Evolutionary conservation across 257 asterid genomes (phyloP), one percentile per base, ranked within the genome.

Genomic region (Phtheirospermum japonicum): DNA sequence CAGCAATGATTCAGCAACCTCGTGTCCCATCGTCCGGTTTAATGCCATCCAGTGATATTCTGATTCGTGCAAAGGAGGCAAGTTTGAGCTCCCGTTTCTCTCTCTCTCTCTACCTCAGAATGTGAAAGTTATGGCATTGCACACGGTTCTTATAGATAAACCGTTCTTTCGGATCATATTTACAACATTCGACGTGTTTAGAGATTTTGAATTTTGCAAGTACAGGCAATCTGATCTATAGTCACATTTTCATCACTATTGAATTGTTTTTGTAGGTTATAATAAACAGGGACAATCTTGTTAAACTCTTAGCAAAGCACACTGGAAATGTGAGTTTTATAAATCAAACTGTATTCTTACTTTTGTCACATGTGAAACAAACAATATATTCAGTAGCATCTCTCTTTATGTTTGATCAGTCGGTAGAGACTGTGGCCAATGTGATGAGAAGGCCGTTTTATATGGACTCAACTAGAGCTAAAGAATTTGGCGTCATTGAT

Each of bases 1-100:
- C 88, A 91, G 98, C 95, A 60, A 81, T 84, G 94, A 84, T 91
- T 73, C 95, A 88, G 72, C 97, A 86, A 66, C 98, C 98, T 20
- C 89, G 90, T 65, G 83, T 75, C 18, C 97, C 95, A 46, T 80
- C 97, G 33, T 74, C 90, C 39, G 98, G 97, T 57, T 80, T 88
- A 66, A 76, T 85, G 95, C 86, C 81, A 48, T 95, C 97, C 50
- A 92, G 95, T 67, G 97, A 92, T 68, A 95, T 92, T 68, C 66
- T 75, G 45, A 84, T 88, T 70, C 93, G 93, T 56, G 95, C 97
- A 31, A 86, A 75, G 79, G 95, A 92, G 95, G 98, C 79, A 63
- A 79, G 86, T 76, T 62, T 65, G 59, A 46, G 57, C 73, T 69
- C 56, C 42, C 45, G 71, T 36, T 55, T 40, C 51, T 51, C 18